Evolutionary conservation across 2,329 filamentous ascomycete species (phyloP), one percentile per base, ranked within the genome.

Genomic region (Penicillium sp.): DNA sequence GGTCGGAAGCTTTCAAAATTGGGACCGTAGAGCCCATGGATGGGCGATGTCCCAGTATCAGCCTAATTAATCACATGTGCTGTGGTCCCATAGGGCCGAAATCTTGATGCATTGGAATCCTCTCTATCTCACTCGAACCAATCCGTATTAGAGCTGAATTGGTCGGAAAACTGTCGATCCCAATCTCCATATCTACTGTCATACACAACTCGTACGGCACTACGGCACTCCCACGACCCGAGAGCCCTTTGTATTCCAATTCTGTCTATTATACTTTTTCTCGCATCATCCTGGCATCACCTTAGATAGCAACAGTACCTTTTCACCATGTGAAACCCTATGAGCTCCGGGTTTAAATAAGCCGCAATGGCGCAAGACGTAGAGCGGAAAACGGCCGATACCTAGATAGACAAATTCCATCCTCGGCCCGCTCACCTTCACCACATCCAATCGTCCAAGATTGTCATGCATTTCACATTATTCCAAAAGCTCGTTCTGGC

Each of bases 401-500:
- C 6, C 20, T 23, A 27, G n/a, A 33, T 33, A 18, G n/a, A 20
- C 15, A 2, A 18, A 18, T 18, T 18, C 15, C 20, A 37, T 37
- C 15, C 6, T 28, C 27, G 27, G 10, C 27, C 27, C 27, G 27
- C 27, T 28, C 27, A 28, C 6, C 27, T 3, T 9, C 27, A 28
- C 27, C 27, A 28, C 6, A 8, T 27, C 25, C 25, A 27, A 27
- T 6, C 41, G 27, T 39, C 37, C 44, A 47, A 18, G 15, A 47
- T 47, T 37, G 38, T 23, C 15, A 52, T 53, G 49, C 41, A 48
- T 42, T 29, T 50, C 46, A 46, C 45, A 35, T 38, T 42, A 13
- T 44, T 53, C 31, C 49, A 53, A 37, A 54, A 53, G 20, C 27
- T 49, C 35, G 23, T 54, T 12, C 28, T 52, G 37, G 23, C 44